Percentiles rank a stretch among this genome's conserved stretches.
Conservation (phyloP, 345 rosid genomes). For the Eucalyptus shirleyi region DNA sequence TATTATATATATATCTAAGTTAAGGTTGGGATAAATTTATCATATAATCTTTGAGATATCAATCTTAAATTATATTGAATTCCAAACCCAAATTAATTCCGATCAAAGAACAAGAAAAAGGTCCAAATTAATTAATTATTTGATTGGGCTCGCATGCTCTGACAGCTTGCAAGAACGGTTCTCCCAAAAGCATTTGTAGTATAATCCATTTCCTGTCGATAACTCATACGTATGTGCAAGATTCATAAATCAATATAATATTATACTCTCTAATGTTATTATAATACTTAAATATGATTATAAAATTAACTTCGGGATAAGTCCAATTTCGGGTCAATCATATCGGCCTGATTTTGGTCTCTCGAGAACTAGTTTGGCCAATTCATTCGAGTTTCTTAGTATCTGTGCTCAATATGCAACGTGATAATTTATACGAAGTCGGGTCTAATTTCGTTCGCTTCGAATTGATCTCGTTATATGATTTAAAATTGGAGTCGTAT, state of each 20-base stretch:
- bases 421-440: neutral
- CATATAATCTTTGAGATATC: no score
- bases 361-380: neutral
- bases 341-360: neutral
- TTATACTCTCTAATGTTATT: neutral
- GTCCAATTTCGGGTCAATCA: neutral
- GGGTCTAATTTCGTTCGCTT: neutral
- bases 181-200: neutral
- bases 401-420: neutral
- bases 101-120: neutral
- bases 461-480: neutral
- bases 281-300: neutral
- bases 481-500: neutral
- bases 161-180: neutral
- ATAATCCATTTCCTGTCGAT: neutral
- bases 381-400: neutral
- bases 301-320: neutral
- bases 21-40: no score
- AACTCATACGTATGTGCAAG: neutral
- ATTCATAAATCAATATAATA: neutral
- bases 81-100: neutral
- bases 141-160: neutral
- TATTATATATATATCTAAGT: no score
- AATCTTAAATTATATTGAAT: neutral
- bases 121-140: neutral